Percentiles rank a stretch among this genome's conserved stretches.
Conservation (phyloP, 306 rosid species). For the Gynostemma pentaphyllum region DNA sequence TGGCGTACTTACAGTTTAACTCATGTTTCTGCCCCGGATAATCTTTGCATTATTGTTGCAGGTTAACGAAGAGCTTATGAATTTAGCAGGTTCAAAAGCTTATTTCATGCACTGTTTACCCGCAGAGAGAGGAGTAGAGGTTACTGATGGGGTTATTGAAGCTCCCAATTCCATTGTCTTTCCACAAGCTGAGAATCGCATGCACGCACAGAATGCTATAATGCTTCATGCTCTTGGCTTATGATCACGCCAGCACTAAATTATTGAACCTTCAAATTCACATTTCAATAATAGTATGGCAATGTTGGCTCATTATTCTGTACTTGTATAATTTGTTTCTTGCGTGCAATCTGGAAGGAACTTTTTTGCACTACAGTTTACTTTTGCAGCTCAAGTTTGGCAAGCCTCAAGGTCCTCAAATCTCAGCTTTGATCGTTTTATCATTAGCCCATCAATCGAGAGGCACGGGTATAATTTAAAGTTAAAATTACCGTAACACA, state of each 20-base stretch:
- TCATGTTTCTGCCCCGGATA: not conserved
- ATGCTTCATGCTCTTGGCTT: slow-evolving; percentile 81
- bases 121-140: slow-evolving; percentile 96
- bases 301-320: not conserved
- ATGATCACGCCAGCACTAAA: slow-evolving; percentile 11
- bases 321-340: not conserved
- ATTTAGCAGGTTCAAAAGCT: slow-evolving; percentile 70
- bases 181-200: slow-evolving; percentile 91
- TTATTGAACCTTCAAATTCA: not conserved
- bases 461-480: not conserved
- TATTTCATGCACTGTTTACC: slow-evolving; percentile 96
- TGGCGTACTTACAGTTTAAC: not conserved
- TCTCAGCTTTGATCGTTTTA: not conserved
- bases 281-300: not conserved
- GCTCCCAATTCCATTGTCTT: slow-evolving; percentile 88
- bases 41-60: slow-evolving; percentile 14
- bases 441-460: not conserved
- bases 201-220: slow-evolving; percentile 95
- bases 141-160: slow-evolving; percentile 77
- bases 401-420: not conserved
- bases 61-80: slow-evolving; percentile 70
- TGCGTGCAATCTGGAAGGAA: not conserved
- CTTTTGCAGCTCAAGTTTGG: not conserved
- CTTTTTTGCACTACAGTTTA: not conserved
- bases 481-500: not conserved